Conservation (phyloP, 306 rosid species). For the Sechiopsis laciniata region DNA sequence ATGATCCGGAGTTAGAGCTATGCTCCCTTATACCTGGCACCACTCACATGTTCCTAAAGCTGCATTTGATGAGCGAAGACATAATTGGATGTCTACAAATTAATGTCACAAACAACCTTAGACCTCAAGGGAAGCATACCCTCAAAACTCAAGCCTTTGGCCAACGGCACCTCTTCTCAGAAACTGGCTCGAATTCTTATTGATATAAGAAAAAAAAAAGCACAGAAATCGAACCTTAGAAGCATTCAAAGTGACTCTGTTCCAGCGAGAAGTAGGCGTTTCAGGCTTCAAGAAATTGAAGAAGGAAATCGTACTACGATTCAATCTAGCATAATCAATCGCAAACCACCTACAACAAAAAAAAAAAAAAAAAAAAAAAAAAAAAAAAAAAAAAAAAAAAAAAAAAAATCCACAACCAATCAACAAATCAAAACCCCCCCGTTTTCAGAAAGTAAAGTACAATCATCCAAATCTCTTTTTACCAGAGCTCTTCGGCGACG, state of each 20-base stretch:
- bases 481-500: constrained; percentile 94
- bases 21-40: no score
- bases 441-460: not conserved
- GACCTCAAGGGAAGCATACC: no score
- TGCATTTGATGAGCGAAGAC: no score
- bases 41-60: no score
- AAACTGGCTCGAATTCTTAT: no score
- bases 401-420: constrained; percentile 55
- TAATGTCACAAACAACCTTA: no score
- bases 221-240: constrained; percentile 43
- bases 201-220: not conserved
- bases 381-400: constrained; percentile 13
- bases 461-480: not conserved
- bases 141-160: no score
- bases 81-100: no score
- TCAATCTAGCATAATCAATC: constrained; percentile 56
- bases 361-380: constrained; percentile 10
- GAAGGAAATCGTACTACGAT: constrained; percentile 76
- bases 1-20: no score
- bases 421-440: not conserved
- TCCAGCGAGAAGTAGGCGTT: constrained; percentile 57
- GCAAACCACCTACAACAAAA: constrained; percentile 68
- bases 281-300: constrained; percentile 59
- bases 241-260: constrained; percentile 63
- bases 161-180: no score